These are phyloP conservation scores for Pythium catenulatum DNA, from an alignment of 352 stramenopile species.

Conservation along the genomic window DNA sequence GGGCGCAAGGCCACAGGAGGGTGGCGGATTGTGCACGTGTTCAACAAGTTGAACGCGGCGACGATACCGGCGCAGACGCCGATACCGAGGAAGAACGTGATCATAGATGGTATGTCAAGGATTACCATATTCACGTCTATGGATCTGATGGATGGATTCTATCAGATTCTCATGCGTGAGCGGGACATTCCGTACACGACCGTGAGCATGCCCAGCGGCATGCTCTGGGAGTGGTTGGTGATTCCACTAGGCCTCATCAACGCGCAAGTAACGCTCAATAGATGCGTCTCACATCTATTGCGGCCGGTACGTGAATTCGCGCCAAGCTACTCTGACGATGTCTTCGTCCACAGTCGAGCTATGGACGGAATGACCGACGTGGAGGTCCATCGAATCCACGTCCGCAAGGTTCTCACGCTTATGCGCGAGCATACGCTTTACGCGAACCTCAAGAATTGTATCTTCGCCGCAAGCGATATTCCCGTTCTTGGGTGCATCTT, in stretches of 20 bases:
- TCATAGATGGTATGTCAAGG: constrained; percentile 53
- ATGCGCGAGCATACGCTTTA: constrained; percentile 55
- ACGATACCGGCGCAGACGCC: constrained; percentile 60
- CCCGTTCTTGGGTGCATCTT: constrained; percentile 57
- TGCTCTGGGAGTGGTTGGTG: constrained; percentile 60
- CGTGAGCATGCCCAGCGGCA: constrained; percentile 49
- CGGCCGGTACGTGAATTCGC: constrained; percentile 19
- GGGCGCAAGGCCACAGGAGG: constrained; percentile 56
- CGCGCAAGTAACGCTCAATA: constrained; percentile 57
- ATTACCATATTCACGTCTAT: constrained; percentile 49
- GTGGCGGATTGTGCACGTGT: constrained; percentile 63
- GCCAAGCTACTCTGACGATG: constrained; percentile 61
- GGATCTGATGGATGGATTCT: constrained; percentile 54
- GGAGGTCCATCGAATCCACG: constrained; percentile 29
- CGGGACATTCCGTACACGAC: constrained; percentile 51
- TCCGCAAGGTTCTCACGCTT: constrained; percentile 41
- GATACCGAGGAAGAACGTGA: constrained; percentile 57
- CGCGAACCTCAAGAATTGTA: constrained; percentile 60
- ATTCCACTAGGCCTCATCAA: constrained; percentile 56
- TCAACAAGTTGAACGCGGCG: constrained; percentile 57
- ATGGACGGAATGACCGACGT: constrained; percentile 32
- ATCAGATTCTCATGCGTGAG: constrained; percentile 59
- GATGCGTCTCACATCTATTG: constrained; percentile 45
- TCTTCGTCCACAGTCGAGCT: constrained; percentile 56
- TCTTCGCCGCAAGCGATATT: constrained; percentile 53